Base-by-base conservation (phyloP, 2,329 filamentous ascomycete species). In the Chaetomiaceae sp. region DNA sequence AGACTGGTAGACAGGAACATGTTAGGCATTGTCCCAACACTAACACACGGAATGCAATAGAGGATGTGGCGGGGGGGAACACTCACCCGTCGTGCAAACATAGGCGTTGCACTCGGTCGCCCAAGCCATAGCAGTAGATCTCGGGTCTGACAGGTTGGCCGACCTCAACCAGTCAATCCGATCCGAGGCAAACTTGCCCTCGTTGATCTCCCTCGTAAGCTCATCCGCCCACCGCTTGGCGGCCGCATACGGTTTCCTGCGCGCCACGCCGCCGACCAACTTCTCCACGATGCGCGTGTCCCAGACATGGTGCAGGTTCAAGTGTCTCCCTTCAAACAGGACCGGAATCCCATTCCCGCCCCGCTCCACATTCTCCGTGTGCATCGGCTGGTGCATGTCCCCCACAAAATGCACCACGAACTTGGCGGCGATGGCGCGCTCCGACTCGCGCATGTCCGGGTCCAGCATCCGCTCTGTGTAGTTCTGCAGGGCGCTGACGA, bases 241-340 rank as follows among this genome's bases (percentile, higher is more conserved):
- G 41, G 76, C 70, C 5, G 67, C 66, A 54, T 77, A 81, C 1
- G 77, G 66, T 68, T 73, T 67, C 64, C 79, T 66, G 62, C 77
- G 69, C 34, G 72, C 69, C 38, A 37, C 42, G 6, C 72, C 65
- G 2, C 84, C 84, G 1, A 85, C 72, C 62, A 80, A 69, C 63
- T 84, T 80, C 69, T 87, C 84, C 0, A 81, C 77, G 57, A 89
- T 89, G 59, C 78, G 80, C 48, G 78, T 81, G 64, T 90, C 87
- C 86, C 86, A 90, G 14, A 89, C 80, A 53, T 85, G 77, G 64
- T 90, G 87, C 37, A 90, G 74, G 64, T 90, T 90, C 51, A 79
- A 75, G 25, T 73, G 67, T 27, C 68, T 66, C 3, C 75, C 76
- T 23, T 82, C 73, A 69, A 84, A 90, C 14, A 70, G 72, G 1